These are phyloP conservation scores for Fonsecaea nubica DNA, from an alignment of 2,329 filamentous ascomycete species.

Conservation along the genomic window DNA sequence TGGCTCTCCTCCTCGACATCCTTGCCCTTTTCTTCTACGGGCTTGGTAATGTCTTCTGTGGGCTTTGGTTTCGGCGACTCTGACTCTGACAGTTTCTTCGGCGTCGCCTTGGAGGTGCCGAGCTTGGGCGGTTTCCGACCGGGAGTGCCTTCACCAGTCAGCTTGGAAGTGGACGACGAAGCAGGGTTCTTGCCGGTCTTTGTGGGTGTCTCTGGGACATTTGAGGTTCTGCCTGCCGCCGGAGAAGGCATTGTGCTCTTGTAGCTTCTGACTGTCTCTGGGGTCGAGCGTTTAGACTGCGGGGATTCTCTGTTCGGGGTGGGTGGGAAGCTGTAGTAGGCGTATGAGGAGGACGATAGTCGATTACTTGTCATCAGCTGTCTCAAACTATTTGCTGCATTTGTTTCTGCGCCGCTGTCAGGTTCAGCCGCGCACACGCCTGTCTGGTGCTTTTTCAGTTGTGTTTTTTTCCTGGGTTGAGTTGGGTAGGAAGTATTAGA, in stretches of 20 bases:
- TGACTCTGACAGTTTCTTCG: constrained; percentile 36
- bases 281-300: constrained; percentile 30
- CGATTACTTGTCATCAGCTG: constrained; percentile 39
- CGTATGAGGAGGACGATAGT: constrained; percentile 40
- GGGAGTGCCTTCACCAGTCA: constrained; percentile 36
- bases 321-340: constrained; percentile 40
- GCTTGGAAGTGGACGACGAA: constrained; percentile 41
- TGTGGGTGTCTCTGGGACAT: constrained; percentile 41
- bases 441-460: too few relatives aligned
- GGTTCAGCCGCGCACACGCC: constrained; percentile 9
- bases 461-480: background rate
- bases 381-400: constrained; percentile 26
- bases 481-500: background rate
- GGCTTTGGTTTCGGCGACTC: constrained; percentile 30
- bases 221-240: constrained; percentile 35
- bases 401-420: constrained; percentile 22
- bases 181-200: constrained; percentile 41
- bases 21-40: constrained; percentile 30
- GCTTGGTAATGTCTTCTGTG: constrained; percentile 28
- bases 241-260: constrained; percentile 41
- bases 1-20: constrained; percentile 33
- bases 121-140: constrained; percentile 40
- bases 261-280: constrained; percentile 35
- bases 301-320: constrained; percentile 35
- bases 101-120: constrained; percentile 37